Evolutionary conservation across 495 filamentous ascomycete species (phyloP).

Genomic region (Acidiella bohemica): DNA sequence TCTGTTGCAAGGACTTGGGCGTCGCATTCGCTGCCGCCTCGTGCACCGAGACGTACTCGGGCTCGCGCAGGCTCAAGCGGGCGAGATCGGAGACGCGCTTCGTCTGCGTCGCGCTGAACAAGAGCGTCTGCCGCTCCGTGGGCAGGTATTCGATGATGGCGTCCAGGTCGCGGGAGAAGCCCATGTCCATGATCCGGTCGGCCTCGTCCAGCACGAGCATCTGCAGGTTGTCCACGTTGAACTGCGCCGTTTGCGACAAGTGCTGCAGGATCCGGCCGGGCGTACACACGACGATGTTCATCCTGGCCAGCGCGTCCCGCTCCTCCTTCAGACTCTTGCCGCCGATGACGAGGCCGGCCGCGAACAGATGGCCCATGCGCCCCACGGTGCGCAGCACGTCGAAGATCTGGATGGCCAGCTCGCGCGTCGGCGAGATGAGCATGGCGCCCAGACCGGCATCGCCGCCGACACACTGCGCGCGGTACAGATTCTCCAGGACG

Average conservation of each 20-base stretch:
- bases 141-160: constrained; percentile 90
- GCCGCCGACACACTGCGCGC: constrained; percentile 72
- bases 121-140: constrained; percentile 70
- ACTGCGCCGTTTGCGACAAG: constrained; percentile 80
- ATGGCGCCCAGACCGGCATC: constrained; percentile 80
- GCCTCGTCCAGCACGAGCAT: constrained; percentile 93
- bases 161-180: constrained; percentile 82
- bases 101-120: constrained; percentile 95
- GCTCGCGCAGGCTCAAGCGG: constrained; percentile 71
- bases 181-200: constrained; percentile 96
- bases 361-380: constrained; percentile 68
- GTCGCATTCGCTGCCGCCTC: constrained; percentile 71
- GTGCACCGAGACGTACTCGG: constrained; percentile 90
- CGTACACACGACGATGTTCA: constrained; percentile 97
- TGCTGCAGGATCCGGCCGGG: constrained; percentile 93
- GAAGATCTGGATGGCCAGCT: constrained; percentile 95
- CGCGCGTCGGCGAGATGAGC: constrained; percentile 86
- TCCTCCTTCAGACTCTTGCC: constrained; percentile 85
- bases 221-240: constrained; percentile 81
- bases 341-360: constrained; percentile 89
- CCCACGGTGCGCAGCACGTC: constrained; percentile 86
- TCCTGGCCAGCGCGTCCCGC: constrained; percentile 67
- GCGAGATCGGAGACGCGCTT: constrained; percentile 87
- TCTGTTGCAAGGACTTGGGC: constrained; percentile 71
- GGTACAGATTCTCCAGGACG: constrained; percentile 88